Base-by-base conservation (phyloP, 257 asterid genomes). In the Lithospermum erythrorhizon region DNA sequence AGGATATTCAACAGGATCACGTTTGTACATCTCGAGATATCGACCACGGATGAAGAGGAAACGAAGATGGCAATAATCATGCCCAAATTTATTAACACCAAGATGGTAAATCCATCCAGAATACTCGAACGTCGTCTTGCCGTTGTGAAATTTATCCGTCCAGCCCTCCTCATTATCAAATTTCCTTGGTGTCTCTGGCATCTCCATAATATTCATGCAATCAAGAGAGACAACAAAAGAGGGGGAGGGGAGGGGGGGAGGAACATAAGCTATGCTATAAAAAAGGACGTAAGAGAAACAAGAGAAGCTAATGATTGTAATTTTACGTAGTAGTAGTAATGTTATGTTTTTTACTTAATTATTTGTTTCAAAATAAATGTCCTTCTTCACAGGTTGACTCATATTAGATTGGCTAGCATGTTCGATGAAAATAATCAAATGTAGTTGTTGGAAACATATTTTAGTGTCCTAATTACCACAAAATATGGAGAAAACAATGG, bases 81-180 rank as follows among this genome's bases (percentile, higher is more conserved):
- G 95, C 21, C 95, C 95, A 61, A 87, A 78, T 59, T 88, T 78
- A 74, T 82, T 87, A 21, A 81, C 82, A 18, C 95, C 95, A 41
- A 87, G 70, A 66, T 87, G 95, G 68, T 80, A 87, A 47, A 87
- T 85, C 90, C 94, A 87, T 5, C 95, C 94, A 64, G 77, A 87
- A 65, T 68, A 84, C 77, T 84, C 90, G 52, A 80, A 73, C 14
- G 49, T 41, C 2, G 2, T 18, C 49, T 13, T 41, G 18, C 49
- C 15, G 1, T 35, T 35, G 13, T 35, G 45, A 0, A 9, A 7
- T 8, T 35, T 35, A 35, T 35, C 45, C 1, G 7, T 10, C 11
- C 13, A 35, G 45, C 13, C 45, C 45, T 35, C 45, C 45, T 41
- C 49, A 41, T 41, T 41, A 11, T 41, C 49, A 41, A 14, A 17